Conservation (phyloP, 2,329 filamentous ascomycete genomes). For the Sclerotinia subarctica region DNA sequence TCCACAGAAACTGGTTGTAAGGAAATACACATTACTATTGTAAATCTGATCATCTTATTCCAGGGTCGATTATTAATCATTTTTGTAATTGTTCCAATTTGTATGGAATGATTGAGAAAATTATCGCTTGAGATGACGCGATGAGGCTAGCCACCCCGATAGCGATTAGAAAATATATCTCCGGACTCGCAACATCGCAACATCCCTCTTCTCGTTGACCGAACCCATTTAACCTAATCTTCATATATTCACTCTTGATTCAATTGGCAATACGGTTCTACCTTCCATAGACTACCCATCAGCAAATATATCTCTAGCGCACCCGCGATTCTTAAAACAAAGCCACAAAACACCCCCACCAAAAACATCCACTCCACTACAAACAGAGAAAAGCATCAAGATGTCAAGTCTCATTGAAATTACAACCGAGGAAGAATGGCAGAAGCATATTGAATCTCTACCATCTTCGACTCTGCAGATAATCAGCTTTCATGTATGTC, state of each 20-base stretch:
- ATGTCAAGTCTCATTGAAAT: conserved; percentile 81
- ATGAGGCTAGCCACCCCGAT: conserved; percentile 16
- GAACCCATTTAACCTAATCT: not conserved
- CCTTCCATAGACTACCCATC: not conserved
- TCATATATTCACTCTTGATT: not conserved
- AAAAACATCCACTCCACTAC: conserved; percentile 15
- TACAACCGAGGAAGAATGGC: conserved; percentile 69
- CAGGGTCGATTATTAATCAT: conserved; percentile 18
- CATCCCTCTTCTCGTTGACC: not conserved
- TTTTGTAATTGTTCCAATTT: conserved; percentile 14
- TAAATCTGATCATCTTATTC: not conserved
- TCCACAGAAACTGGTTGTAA: not conserved
- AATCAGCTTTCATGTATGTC: conserved; percentile 73
- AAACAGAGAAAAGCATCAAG: conserved; percentile 28
- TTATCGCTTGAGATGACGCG: conserved; percentile 20
- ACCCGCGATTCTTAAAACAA: not conserved
- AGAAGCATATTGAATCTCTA: conserved; percentile 61
- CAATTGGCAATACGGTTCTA: not conserved
- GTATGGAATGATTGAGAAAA: conserved; percentile 9
- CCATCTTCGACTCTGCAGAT: conserved; percentile 71
- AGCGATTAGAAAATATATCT: conserved; percentile 23
- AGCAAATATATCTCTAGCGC: not conserved
- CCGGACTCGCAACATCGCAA: not conserved
- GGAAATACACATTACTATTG: not conserved
- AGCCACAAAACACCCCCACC: conserved; percentile 1